Percentiles rank a stretch among this genome's conserved stretches.
Evolutionary conservation across 768 basidiomycete species (phyloP).

Genomic region (Tricholomella constricta): DNA sequence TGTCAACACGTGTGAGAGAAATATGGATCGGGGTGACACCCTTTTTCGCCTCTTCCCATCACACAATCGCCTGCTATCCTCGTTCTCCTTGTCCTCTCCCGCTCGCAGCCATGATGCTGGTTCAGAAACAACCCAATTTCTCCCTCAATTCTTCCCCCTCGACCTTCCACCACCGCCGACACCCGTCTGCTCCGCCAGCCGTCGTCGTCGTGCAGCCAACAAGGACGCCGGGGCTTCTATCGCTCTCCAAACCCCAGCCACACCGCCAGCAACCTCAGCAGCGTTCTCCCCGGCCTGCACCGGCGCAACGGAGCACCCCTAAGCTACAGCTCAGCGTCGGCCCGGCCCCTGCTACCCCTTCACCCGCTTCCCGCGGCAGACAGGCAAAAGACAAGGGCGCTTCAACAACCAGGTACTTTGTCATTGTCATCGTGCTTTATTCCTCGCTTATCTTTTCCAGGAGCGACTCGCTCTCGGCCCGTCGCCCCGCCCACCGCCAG

Average conservation of each 20-base stretch:
- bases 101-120: slow-evolving; percentile 44
- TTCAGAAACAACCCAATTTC: slow-evolving; percentile 45
- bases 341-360: slow-evolving; percentile 31
- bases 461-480: slow-evolving; percentile 15
- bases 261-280: slow-evolving; percentile 38
- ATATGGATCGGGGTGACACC: slow-evolving; percentile 12
- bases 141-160: slow-evolving; percentile 28
- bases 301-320: slow-evolving; percentile 30
- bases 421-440: not conserved
- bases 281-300: slow-evolving; percentile 24
- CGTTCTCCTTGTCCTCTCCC: slow-evolving; percentile 20
- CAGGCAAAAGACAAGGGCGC: slow-evolving; percentile 29
- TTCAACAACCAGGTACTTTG: slow-evolving; percentile 20
- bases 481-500: slow-evolving; percentile 56
- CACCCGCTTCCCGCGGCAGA: slow-evolving; percentile 31
- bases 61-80: slow-evolving; percentile 19
- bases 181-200: slow-evolving; percentile 69
- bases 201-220: slow-evolving; percentile 72
- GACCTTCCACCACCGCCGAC: slow-evolving; percentile 52
- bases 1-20: slow-evolving; percentile 24
- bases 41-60: slow-evolving; percentile 20
- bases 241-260: slow-evolving; percentile 53
- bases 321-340: slow-evolving; percentile 26
- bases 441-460: not conserved
- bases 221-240: slow-evolving; percentile 70